Conservation (phyloP, 2,329 filamentous ascomycete species). For the Diplodia seriata region DNA sequence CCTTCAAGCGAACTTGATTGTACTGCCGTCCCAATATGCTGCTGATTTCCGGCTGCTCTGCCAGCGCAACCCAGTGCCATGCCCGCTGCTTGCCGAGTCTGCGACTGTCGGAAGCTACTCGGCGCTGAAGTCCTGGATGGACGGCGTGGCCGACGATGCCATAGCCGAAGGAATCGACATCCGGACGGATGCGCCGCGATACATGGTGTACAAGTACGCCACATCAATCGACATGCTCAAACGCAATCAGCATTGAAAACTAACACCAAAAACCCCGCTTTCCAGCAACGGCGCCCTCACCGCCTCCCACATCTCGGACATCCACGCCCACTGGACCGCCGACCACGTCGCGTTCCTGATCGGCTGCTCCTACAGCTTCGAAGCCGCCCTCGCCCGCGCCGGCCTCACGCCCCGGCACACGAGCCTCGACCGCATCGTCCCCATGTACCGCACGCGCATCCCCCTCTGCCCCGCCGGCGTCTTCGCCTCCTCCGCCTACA, state of each 20-base stretch:
- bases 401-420: conserved; percentile 62
- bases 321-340: conserved; percentile 61
- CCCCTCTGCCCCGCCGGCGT: conserved; percentile 65
- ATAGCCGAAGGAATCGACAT: conserved; percentile 60
- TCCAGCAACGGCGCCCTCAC: conserved; percentile 33
- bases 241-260: neutral
- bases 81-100: conserved; percentile 65
- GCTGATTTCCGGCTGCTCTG: conserved; percentile 66
- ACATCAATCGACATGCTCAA: too few relatives aligned
- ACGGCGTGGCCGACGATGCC: conserved; percentile 51
- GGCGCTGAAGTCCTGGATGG: conserved; percentile 50
- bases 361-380: conserved; percentile 70
- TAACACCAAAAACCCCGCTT: neutral
- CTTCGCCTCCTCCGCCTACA: conserved; percentile 62
- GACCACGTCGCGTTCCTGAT: conserved; percentile 69
- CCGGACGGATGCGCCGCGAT: conserved; percentile 64
- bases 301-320: conserved; percentile 50
- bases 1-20: conserved; percentile 68
- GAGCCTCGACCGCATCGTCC: conserved; percentile 57
- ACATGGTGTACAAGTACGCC: conserved; percentile 64
- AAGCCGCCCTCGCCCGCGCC: conserved; percentile 60
- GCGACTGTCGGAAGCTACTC: conserved; percentile 52
- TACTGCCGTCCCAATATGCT: conserved; percentile 65
- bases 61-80: conserved; percentile 67
- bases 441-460: conserved; percentile 67